Base-by-base conservation (phyloP, 306 rosid genomes). In the Casuarina cunninghamiana region DNA sequence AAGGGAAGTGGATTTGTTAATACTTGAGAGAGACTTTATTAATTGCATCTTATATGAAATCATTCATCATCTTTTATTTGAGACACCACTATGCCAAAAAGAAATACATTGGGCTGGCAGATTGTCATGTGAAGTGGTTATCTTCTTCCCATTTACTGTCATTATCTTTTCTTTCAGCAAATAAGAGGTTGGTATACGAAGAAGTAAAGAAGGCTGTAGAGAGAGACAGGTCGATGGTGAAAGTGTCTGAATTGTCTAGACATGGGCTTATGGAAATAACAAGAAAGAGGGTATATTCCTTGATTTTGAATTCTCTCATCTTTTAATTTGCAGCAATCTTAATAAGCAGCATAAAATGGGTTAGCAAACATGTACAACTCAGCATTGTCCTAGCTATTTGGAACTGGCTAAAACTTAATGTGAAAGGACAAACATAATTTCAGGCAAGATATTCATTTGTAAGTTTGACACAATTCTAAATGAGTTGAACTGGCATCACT, bases 261-360 rank as follows among this genome's bases (percentile, higher is more conserved):
- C 90, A 95, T 67, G 99, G 99, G 81, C 97, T 95, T 57, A 95
- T 90, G 97, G 99, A 93, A 91, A 95, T 95, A 82, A 95, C 97
- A 73, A 86, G 97, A 84, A 93, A 89, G 91, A 82, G 99, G 93
- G 99, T 95, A 92, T 26, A 85, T 75, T 85, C 48, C 81, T 78
- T 73, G 42, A 71, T 38, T 72, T 68, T 73, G 51, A 66, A 42
- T 78, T 53, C 76, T 81, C 17, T 16, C 73, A 53, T 45, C 75
- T 43, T 53, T 77, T 48, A 38, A 15, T 81, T 43, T n/a, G 60
- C 21, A n/a, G n/a, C 38, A 54, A 67, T 44, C 43, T 35, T 19
- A 69, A 75, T 71, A 74, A 55, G 58, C 62, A 55, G 41, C 75
- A 69, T 58, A 55, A n/a, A 45, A 70, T 69, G 53, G 41, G 60